Base-by-base conservation (phyloP, 495 filamentous ascomycete genomes). In the Cenococcum geophilum region DNA sequence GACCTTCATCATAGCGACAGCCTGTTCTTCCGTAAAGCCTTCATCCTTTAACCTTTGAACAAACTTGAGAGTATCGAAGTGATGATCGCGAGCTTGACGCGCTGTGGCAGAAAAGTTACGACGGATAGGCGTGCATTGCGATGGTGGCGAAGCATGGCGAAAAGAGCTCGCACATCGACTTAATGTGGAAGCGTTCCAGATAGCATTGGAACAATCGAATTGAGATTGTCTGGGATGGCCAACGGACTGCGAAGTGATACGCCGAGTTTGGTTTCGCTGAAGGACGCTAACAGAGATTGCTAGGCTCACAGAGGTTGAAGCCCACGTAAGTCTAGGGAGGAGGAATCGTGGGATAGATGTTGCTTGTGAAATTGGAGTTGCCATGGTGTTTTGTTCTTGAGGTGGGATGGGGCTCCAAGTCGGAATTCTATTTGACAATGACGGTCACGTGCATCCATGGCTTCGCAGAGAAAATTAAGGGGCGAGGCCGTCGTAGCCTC, bases 31-130 rank as follows among this genome's bases (percentile, higher is more conserved):
- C 23, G 89, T 95, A 72, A 99, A 96, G 0, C 95, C 95, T 70
- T 99, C 93, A 61, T 81, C 81, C 70, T 90, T 83, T 8, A 99
- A 81, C 42, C 91, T 84, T 73, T 96, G 87, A 14, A 97, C 92
- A 72, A 97, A 96, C 75, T 95, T 96, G 57, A 99, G 80, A 0
- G 93, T 99, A 75, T 99, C 93, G 65, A 99, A 99, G 73, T 99
- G 93, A 74, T 99, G 93, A 70, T 96, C 92, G 36, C 86, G 80
- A 6, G 71, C 70, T 56, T 74, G 82, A 5, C 73, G 65, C 0
- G 83, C 74, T 0, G 88, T 86, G 10, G 84, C 80, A 71, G 89
- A 88, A 74, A 98, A 97, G 21, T 8, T 27, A 5, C 63, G 62
- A 4, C 35, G 58, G 37, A 40, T 40, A 12, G 23, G 14, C 8